Percentiles rank a stretch among this genome's conserved stretches.
Conservation (phyloP, 192 early-diverging fungal species). For the Gonapodya sp. region DNA sequence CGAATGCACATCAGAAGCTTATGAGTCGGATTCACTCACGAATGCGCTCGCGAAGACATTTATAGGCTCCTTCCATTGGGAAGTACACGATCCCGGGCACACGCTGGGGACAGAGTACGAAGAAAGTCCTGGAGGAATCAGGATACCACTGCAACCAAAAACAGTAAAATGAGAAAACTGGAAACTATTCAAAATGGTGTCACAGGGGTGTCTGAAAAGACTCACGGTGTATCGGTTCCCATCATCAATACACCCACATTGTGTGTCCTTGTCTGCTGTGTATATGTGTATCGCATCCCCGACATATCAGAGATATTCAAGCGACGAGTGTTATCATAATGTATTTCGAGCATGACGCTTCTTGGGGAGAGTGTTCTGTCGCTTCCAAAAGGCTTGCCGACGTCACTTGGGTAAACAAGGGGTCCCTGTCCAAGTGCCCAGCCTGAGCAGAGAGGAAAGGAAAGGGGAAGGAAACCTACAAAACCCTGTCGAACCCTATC, state of each 20-base stretch:
- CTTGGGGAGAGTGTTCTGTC: not conserved
- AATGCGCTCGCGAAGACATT: too few species aligned
- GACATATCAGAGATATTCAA: not conserved
- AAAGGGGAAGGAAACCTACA: too few species aligned
- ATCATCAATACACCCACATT: not conserved
- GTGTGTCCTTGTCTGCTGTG: not conserved
- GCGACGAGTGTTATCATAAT: not conserved
- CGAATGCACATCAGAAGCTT: too few species aligned
- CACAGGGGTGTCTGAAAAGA: not conserved
- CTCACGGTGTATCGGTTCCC: not conserved
- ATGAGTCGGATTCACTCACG: too few species aligned
- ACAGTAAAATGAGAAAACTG: not conserved
- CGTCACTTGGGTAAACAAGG: not conserved
- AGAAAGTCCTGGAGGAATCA: not conserved
- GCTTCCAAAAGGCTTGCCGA: not conserved
- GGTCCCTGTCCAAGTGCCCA: not conserved
- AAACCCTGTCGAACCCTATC: too few species aligned
- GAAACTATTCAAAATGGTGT: not conserved
- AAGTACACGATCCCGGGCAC: too few species aligned
- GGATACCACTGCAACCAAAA: not conserved
- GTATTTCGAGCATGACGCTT: not conserved
- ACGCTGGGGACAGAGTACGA: not conserved
- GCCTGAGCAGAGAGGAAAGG: too few species aligned
- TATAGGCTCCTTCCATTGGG: too few species aligned
- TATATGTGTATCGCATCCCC: not conserved